Percentiles rank a stretch among this genome's conserved stretches.
These are phyloP conservation scores for Tetrahymena elliotti DNA, from an alignment of 73 alveolate genomes.

Conservation along the genomic window DNA sequence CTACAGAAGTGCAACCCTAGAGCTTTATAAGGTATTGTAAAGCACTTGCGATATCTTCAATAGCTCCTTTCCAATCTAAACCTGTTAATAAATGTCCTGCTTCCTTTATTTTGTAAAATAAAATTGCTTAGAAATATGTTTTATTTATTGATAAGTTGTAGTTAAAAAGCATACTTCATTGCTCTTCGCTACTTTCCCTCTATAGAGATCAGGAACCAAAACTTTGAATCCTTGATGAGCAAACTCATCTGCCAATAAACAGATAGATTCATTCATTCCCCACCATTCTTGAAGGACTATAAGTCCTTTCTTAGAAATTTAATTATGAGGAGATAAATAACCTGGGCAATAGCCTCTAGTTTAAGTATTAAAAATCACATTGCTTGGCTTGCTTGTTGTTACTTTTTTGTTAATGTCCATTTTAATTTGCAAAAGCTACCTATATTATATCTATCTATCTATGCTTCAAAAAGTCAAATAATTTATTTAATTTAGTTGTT, in stretches of 20 bases:
- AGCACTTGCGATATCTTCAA: conserved; percentile 35
- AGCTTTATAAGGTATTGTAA: neutral
- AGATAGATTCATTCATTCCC: conserved; percentile 36
- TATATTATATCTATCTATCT: neutral
- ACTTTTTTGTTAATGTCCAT: neutral
- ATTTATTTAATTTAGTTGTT: neutral
- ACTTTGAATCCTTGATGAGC: conserved; percentile 28
- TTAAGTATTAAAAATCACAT: neutral
- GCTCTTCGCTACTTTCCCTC: conserved; percentile 38
- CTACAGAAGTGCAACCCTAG: neutral
- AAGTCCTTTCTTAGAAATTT: conserved; percentile 11
- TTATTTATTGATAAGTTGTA: neutral
- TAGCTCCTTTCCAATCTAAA: conserved; percentile 46
- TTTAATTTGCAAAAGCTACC: neutral
- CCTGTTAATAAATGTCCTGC: conserved; percentile 38
- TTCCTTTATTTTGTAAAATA: conserved; percentile 12
- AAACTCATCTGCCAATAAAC: conserved; percentile 4
- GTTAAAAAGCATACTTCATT: conserved; percentile 1
- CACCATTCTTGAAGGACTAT: conserved; percentile 42
- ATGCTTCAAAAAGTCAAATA: neutral
- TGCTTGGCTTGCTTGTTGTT: neutral
- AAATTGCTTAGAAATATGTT: neutral
- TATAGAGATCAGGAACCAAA: conserved; percentile 35
- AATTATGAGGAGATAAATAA: neutral
- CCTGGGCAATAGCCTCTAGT: neutral